A percentile compares a stretch with the other conserved stretches of the same genome.
These are phyloP conservation scores for Leucocoprinus birnbaumii DNA, from an alignment of 768 basidiomycete genomes.

Conservation along the genomic window DNA sequence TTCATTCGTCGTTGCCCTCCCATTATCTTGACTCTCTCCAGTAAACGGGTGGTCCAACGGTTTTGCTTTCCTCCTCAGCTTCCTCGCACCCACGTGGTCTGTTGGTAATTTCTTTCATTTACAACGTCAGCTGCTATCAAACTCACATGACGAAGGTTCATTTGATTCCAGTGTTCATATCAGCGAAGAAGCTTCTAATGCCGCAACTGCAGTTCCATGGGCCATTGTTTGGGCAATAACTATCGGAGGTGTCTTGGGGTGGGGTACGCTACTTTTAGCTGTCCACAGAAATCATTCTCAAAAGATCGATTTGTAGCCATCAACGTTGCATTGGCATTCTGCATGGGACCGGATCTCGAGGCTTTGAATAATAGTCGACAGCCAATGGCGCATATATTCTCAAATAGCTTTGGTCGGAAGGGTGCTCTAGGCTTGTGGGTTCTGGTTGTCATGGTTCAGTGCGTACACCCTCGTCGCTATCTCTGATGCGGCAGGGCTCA, in stretches of 20 bases:
- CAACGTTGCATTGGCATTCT: constrained; percentile 62
- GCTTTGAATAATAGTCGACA: constrained; percentile 43
- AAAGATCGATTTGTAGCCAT: constrained; percentile 32
- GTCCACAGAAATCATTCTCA: neutral
- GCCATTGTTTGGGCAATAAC: constrained; percentile 58
- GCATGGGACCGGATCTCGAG: constrained; percentile 51
- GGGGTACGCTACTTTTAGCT: constrained; percentile 36
- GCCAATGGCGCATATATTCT: constrained; percentile 62
- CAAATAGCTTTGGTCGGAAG: constrained; percentile 38
- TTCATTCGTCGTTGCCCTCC: neutral
- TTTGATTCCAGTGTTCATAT: constrained; percentile 64
- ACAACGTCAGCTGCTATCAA: neutral
- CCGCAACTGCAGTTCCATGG: constrained; percentile 65
- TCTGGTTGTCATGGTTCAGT: constrained; percentile 38
- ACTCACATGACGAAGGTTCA: constrained; percentile 21
- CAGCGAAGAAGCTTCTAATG: constrained; percentile 71
- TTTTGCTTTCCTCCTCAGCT: constrained; percentile 50
- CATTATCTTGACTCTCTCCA: constrained; percentile 16
- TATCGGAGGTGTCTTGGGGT: constrained; percentile 56
- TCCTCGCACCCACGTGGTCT: constrained; percentile 41
- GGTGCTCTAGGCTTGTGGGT: constrained; percentile 37
- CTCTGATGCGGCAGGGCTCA: too few species aligned
- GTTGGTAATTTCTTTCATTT: constrained; percentile 24
- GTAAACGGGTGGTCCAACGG: constrained; percentile 58
- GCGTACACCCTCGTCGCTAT: constrained; percentile 13